Conservation (phyloP, 2,329 filamentous ascomycete species). For the Ascochyta clinopodiicola region DNA sequence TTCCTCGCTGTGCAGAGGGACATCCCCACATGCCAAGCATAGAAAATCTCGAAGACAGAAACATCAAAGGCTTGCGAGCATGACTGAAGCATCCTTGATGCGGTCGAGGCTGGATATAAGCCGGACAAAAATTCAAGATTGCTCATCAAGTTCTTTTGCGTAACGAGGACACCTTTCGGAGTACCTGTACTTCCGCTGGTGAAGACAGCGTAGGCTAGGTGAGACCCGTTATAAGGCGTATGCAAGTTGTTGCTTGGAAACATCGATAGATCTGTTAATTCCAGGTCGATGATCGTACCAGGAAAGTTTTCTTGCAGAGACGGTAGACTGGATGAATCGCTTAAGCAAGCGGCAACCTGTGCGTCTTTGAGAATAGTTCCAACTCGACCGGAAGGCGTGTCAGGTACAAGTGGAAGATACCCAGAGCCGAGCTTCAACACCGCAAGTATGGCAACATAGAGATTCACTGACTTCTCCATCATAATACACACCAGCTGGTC, state of each 20-base stretch:
- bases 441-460: slow-evolving; percentile 78
- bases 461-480: slow-evolving; percentile 75
- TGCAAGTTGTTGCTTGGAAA: slow-evolving; percentile 48
- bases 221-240: slow-evolving; percentile 52
- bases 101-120: slow-evolving; percentile 66
- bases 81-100: slow-evolving; percentile 75
- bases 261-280: slow-evolving; percentile 33
- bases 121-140: slow-evolving; percentile 72
- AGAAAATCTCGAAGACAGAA: slow-evolving; percentile 91
- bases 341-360: slow-evolving; percentile 57
- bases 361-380: slow-evolving; percentile 68
- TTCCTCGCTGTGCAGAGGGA: slow-evolving; percentile 78
- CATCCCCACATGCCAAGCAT: slow-evolving; percentile 79
- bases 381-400: slow-evolving; percentile 69
- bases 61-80: slow-evolving; percentile 87
- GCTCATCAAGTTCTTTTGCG: slow-evolving; percentile 75
- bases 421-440: slow-evolving; percentile 76
- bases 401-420: slow-evolving; percentile 79
- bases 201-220: slow-evolving; percentile 78
- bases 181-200: slow-evolving; percentile 83
- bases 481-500: slow-evolving; percentile 73
- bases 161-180: slow-evolving; percentile 81
- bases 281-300: slow-evolving; percentile 37
- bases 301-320: slow-evolving; percentile 12
- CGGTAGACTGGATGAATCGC: slow-evolving; percentile 30